Percentiles rank a stretch among this genome's conserved stretches.
Evolutionary conservation across 2,329 filamentous ascomycete species (phyloP).

Genomic region (Scorias spongiosa): DNA sequence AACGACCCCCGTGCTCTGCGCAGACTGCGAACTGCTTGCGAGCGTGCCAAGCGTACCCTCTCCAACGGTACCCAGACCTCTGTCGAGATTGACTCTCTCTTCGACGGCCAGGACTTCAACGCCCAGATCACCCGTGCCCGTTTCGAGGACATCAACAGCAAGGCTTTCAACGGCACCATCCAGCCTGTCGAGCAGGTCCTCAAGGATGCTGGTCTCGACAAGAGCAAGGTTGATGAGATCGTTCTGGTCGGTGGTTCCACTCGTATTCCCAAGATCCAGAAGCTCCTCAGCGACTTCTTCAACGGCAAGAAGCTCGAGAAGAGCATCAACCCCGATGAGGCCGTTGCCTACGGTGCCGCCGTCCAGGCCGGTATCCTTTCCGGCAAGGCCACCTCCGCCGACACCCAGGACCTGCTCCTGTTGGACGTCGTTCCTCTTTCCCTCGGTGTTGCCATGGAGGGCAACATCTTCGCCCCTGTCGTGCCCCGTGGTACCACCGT

Average conservation of each 20-base stretch:
- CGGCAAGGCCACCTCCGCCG: constrained; percentile 89
- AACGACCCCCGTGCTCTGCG: constrained; percentile 83
- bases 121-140: constrained; percentile 93
- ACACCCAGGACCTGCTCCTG: constrained; percentile 86
- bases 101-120: constrained; percentile 96
- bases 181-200: constrained; percentile 94
- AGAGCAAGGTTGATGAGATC: constrained; percentile 91
- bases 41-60: constrained; percentile 98
- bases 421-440: constrained; percentile 93
- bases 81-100: constrained; percentile 96
- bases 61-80: constrained; percentile 96
- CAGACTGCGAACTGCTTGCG: constrained; percentile 91
- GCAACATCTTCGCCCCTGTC: constrained; percentile 94
- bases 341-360: constrained; percentile 95
- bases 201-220: constrained; percentile 78
- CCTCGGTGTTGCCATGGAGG: constrained; percentile 98
- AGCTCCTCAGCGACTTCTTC: constrained; percentile 97
- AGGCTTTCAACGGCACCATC: constrained; percentile 84
- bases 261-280: constrained; percentile 98
- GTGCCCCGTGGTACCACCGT: constrained; percentile 45
- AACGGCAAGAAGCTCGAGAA: constrained; percentile 99
- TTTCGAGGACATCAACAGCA: constrained; percentile 97
- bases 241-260: constrained; percentile 98
- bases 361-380: constrained; percentile 98
- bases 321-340: constrained; percentile 99